Evolutionary conservation across 2,329 filamentous ascomycete genomes (phyloP), one percentile per base, ranked within the genome.

Genomic region (Trichoderma sp.): DNA sequence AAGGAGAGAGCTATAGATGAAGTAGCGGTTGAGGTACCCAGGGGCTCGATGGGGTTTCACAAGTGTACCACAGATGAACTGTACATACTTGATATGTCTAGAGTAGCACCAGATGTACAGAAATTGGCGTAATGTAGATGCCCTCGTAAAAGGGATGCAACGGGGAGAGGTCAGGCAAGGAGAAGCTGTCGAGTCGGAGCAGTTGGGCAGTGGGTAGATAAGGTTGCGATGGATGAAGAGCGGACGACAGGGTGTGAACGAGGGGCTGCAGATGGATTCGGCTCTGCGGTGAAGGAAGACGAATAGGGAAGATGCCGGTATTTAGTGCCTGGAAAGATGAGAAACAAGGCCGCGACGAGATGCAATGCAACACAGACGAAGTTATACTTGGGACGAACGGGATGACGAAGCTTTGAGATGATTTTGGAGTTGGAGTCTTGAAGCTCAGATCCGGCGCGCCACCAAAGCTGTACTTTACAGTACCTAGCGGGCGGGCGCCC

Each of bases 361-460:
- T 30, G 66, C 66, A 69, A 61, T 61, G 66, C 66, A 69, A 61
- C 2, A 43, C 26, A 21, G 53, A 60, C n/a, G 24, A 43, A 30
- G 34, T 53, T 15, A 34, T 36, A 24, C 24, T 6, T n/a, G 65
- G 5, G 18, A 32, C 9, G 39, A 30, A n/a, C 4, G 34, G 30
- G 66, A 61, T 69, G 66, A 69, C 66, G 66, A 53, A 30, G 58
- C 34, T 21, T 60, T 34, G 66, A 61, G 66, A 51, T 32, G 66
- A 51, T 61, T 34, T 28, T 56, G 63, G 63, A 66, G 56, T 60
- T n/a, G 36, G 39, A 43, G 15, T 43, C 39, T 63, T 57, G 63
- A 66, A 69, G 66, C 66, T 69, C 66, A 51, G 66, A 69, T 61
- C 24, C 34, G 56, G 56, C 65, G 63, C 63, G 53, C 65, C 53